These are phyloP conservation scores for Vigna trinervia DNA, from an alignment of 306 rosid genomes.

Conservation along the genomic window DNA sequence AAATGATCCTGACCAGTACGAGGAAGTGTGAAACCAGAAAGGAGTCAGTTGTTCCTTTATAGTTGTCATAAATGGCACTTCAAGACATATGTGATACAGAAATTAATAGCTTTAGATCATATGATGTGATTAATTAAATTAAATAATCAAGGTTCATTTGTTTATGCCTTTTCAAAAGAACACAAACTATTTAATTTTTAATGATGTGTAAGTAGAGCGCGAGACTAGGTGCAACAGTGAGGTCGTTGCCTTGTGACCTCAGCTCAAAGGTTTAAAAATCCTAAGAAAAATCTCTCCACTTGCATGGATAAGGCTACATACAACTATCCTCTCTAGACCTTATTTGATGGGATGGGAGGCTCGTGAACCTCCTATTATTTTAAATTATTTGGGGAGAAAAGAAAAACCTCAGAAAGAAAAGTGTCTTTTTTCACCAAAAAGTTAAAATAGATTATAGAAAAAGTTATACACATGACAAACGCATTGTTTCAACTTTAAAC, in stretches of 20 bases:
- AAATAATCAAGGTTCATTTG: background rate
- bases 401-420: background rate
- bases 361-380: background rate
- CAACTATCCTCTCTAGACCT: background rate
- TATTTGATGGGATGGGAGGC: background rate
- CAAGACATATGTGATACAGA: slow-evolving; percentile 12
- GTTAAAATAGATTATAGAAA: background rate
- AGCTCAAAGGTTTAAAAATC: background rate
- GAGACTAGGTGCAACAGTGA: background rate
- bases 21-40: background rate
- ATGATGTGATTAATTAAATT: slow-evolving; percentile 18
- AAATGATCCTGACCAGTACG: slow-evolving; percentile 14
- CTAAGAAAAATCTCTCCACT: background rate
- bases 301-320: background rate
- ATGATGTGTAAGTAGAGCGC: background rate
- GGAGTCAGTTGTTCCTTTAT: background rate
- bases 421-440: background rate
- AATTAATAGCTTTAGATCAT: slow-evolving; percentile 30
- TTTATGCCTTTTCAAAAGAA: background rate
- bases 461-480: background rate
- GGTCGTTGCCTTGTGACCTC: background rate
- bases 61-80: background rate
- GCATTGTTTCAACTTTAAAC: background rate
- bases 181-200: background rate
- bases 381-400: background rate